Conservation (phyloP, 2,329 filamentous ascomycete species). For the Metarhizium rileyi region DNA sequence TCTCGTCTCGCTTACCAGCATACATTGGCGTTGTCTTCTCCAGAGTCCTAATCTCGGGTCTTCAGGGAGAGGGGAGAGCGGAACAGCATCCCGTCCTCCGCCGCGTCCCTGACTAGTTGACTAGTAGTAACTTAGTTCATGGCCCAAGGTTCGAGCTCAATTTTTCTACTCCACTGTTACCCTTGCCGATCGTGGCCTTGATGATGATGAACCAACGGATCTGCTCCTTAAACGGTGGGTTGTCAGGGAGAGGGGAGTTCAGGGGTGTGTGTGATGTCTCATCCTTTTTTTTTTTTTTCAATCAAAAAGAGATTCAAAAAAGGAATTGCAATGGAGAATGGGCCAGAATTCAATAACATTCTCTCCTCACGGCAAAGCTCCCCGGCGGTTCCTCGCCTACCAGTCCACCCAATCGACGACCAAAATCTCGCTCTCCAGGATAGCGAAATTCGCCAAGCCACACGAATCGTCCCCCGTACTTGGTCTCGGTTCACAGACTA, state of each 20-base stretch:
- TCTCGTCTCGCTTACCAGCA: not conserved
- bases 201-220: not conserved
- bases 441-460: not conserved
- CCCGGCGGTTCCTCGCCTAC: not conserved
- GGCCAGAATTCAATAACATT: too few relatives aligned
- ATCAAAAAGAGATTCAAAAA: not conserved
- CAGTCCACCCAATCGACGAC: not conserved
- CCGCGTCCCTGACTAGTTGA: not conserved
- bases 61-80: too few relatives aligned
- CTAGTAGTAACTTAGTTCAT: too few relatives aligned
- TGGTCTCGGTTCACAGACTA: not conserved
- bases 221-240: not conserved
- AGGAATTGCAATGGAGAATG: too few relatives aligned
- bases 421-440: not conserved
- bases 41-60: not conserved
- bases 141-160: too few relatives aligned
- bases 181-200: not conserved
- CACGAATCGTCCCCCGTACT: not conserved
- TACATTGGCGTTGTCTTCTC: not conserved
- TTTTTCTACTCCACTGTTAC: not conserved
- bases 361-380: too few relatives aligned
- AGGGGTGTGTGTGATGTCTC: not conserved
- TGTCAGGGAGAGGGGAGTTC: not conserved
- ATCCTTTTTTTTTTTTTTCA: not conserved
- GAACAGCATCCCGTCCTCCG: not conserved